Conservation (phyloP, 768 basidiomycete genomes). For the Phylloporus sp. region DNA sequence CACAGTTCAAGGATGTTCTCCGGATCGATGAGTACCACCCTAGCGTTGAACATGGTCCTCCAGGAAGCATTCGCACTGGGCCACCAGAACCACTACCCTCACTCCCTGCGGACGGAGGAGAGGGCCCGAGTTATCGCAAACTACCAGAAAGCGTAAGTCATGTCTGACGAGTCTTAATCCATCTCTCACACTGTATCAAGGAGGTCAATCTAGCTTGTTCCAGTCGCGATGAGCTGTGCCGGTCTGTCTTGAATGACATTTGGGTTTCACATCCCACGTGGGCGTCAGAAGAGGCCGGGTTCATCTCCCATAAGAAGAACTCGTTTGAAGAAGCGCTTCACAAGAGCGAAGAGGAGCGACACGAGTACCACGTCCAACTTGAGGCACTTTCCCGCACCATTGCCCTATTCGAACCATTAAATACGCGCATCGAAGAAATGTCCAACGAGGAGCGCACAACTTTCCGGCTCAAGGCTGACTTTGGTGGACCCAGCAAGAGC, state of each 20-base stretch:
- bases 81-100: slow-evolving; percentile 77
- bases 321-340: slow-evolving; percentile 93
- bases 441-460: slow-evolving; percentile 74
- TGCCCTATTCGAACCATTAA: slow-evolving; percentile 84
- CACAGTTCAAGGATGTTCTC: slow-evolving; percentile 83
- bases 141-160: slow-evolving; percentile 80
- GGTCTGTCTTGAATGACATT: slow-evolving; percentile 93
- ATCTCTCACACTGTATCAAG: slow-evolving; percentile 38
- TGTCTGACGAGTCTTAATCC: background rate
- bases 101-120: slow-evolving; percentile 74
- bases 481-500: slow-evolving; percentile 83
- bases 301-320: slow-evolving; percentile 95
- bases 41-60: slow-evolving; percentile 64
- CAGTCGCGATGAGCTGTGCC: slow-evolving; percentile 89
- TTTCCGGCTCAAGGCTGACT: slow-evolving; percentile 80
- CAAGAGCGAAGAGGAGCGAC: slow-evolving; percentile 96
- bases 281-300: slow-evolving; percentile 95
- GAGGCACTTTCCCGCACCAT: slow-evolving; percentile 90
- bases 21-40: slow-evolving; percentile 70
- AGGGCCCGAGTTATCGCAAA: slow-evolving; percentile 91
- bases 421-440: slow-evolving; percentile 84
- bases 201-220: slow-evolving; percentile 90
- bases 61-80: slow-evolving; percentile 71
- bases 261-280: slow-evolving; percentile 99
- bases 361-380: slow-evolving; percentile 95